phyloP scores from a whole-genome alignment of 2,329 filamentous ascomycete species.

The Hypoxylon sp. region DNA sequence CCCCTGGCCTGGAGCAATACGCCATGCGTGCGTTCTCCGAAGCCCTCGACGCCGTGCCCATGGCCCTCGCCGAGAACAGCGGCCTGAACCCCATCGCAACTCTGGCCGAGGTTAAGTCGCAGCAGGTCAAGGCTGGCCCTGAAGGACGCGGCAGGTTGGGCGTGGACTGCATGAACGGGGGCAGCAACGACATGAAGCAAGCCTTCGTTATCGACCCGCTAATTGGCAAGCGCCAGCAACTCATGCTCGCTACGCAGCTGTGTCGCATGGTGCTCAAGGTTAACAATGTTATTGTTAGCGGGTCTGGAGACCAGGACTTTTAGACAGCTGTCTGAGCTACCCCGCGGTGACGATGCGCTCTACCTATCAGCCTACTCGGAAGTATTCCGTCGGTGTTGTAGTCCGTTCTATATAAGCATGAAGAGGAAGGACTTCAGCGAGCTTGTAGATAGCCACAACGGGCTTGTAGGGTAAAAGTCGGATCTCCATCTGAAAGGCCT shows the following conservation, averaged over 20 bases:
- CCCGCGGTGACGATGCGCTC: neutral
- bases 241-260: conserved; percentile 94
- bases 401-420: neutral
- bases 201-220: conserved; percentile 98
- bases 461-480: conserved; percentile 15
- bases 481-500: conserved; percentile 13
- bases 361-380: neutral
- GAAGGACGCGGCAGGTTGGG: conserved; percentile 74
- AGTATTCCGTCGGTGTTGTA: neutral
- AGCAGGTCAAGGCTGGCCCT: conserved; percentile 83
- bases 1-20: conserved; percentile 97
- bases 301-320: conserved; percentile 88
- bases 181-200: conserved; percentile 96
- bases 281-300: conserved; percentile 95
- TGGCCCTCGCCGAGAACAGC: conserved; percentile 97
- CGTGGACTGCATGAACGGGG: conserved; percentile 97
- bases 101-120: conserved; percentile 92
- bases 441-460: conserved; percentile 20
- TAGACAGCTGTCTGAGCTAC: conserved; percentile 57
- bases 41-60: conserved; percentile 90
- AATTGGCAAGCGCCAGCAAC: conserved; percentile 97
- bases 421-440: neutral
- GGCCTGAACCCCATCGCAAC: conserved; percentile 96
- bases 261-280: conserved; percentile 98
- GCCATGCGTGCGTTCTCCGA: conserved; percentile 98